phyloP scores from a whole-genome alignment of 345 rosid genomes.

The Lagerstroemia speciosa region DNA sequence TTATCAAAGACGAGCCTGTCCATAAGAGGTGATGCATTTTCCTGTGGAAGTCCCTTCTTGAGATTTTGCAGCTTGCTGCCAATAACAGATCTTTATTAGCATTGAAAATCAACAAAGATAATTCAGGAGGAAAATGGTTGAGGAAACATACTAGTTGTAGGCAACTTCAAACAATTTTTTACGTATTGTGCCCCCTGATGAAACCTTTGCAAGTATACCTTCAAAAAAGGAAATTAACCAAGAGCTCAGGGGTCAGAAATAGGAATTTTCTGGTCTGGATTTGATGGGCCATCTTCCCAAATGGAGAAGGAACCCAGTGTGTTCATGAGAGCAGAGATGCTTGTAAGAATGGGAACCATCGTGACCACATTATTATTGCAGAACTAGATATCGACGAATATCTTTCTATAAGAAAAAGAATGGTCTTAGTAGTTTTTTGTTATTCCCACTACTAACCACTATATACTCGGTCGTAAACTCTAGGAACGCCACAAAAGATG shows the following conservation, averaged over 20 bases:
- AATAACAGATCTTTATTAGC: constrained; percentile 11
- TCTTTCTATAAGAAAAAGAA: background rate
- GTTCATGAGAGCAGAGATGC: no score
- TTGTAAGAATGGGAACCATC: no score
- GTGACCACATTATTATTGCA: background rate
- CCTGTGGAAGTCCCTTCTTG: constrained; percentile 64
- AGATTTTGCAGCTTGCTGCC: constrained; percentile 71
- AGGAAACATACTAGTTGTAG: constrained; percentile 60
- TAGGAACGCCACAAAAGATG: constrained; percentile 72
- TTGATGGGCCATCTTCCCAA: background rate
- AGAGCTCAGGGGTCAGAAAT: background rate
- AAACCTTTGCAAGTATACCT: constrained; percentile 63
- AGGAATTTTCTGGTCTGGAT: background rate
- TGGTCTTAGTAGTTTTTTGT: background rate
- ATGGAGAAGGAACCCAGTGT: no score
- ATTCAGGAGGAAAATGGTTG: constrained; percentile 2
- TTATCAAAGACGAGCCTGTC: constrained; percentile 75
- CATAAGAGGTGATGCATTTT: constrained; percentile 73
- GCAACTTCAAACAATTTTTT: constrained; percentile 66
- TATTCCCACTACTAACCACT: constrained; percentile 33
- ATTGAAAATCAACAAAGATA: background rate
- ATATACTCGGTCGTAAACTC: constrained; percentile 78
- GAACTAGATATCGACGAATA: background rate
- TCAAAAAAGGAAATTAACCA: background rate
- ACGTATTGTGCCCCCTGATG: constrained; percentile 54